phyloP scores from a whole-genome alignment of 2,329 filamentous ascomycete genomes.

The Paramyrothecium sp. region DNA sequence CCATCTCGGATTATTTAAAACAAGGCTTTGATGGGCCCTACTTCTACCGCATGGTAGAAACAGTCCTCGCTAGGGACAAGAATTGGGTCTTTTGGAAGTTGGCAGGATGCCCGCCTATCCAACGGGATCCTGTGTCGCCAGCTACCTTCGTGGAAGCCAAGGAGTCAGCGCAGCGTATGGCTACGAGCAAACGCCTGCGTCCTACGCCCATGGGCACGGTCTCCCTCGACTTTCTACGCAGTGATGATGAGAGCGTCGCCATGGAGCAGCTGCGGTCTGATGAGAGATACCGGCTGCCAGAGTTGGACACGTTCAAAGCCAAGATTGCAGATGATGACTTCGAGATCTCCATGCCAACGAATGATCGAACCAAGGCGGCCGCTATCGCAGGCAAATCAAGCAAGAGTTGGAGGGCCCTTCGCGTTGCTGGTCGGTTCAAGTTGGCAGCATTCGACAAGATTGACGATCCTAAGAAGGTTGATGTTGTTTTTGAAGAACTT shows the following conservation, averaged over 20 bases:
- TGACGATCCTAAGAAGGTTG: slow-evolving; percentile 74
- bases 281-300: slow-evolving; percentile 66
- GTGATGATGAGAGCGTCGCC: slow-evolving; percentile 56
- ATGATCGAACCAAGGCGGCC: slow-evolving; percentile 53
- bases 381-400: slow-evolving; percentile 74
- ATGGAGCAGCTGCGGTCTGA: slow-evolving; percentile 69
- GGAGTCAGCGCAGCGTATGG: slow-evolving; percentile 61
- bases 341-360: slow-evolving; percentile 79
- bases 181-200: slow-evolving; percentile 69
- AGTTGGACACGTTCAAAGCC: slow-evolving; percentile 66
- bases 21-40: slow-evolving; percentile 81
- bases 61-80: slow-evolving; percentile 91
- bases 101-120: slow-evolving; percentile 86
- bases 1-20: slow-evolving; percentile 81
- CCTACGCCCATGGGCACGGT: slow-evolving; percentile 69
- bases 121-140: slow-evolving; percentile 68
- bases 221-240: slow-evolving; percentile 74
- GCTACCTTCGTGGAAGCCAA: slow-evolving; percentile 70
- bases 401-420: slow-evolving; percentile 86
- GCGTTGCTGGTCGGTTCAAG: slow-evolving; percentile 72
- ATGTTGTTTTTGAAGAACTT: slow-evolving; percentile 53
- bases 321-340: slow-evolving; percentile 79
- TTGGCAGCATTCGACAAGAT: slow-evolving; percentile 83
- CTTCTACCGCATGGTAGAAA: slow-evolving; percentile 96
- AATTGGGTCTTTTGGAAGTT: slow-evolving; percentile 99